phyloP scores from a whole-genome alignment of 2,329 filamentous ascomycete genomes.

The Boeremia lycopersici region DNA sequence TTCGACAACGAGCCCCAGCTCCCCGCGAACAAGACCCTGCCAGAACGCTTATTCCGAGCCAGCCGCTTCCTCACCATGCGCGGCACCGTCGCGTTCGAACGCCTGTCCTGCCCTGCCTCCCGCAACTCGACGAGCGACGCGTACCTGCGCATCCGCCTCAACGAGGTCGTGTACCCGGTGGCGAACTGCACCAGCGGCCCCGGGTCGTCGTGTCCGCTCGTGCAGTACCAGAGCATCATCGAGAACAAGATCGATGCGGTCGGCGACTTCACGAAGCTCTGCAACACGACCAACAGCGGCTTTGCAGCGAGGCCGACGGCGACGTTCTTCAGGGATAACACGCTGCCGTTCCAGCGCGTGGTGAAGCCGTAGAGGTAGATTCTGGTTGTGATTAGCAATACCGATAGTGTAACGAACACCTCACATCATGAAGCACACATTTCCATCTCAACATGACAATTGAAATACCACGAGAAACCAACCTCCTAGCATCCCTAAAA shows the following conservation, averaged over 20 bases:
- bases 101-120: slow-evolving; percentile 57
- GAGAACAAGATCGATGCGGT: slow-evolving; percentile 52
- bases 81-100: slow-evolving; percentile 69
- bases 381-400: background rate
- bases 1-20: slow-evolving; percentile 63
- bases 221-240: slow-evolving; percentile 48
- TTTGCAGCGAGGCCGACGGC: slow-evolving; percentile 25
- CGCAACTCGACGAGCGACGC: slow-evolving; percentile 32
- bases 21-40: slow-evolving; percentile 54
- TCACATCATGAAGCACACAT: too few species aligned
- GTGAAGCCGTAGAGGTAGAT: slow-evolving; percentile 29
- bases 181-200: slow-evolving; percentile 62
- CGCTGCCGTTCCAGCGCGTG: slow-evolving; percentile 28
- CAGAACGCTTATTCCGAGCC: slow-evolving; percentile 59
- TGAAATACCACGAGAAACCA: too few species aligned
- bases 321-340: slow-evolving; percentile 37
- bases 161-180: slow-evolving; percentile 68
- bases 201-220: slow-evolving; percentile 47
- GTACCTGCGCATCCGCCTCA: slow-evolving; percentile 64
- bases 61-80: slow-evolving; percentile 67
- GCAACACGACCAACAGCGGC: slow-evolving; percentile 38
- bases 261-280: slow-evolving; percentile 58
- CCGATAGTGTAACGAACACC: too few species aligned
- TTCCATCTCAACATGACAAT: too few species aligned
- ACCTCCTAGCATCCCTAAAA: too few species aligned